These are phyloP conservation scores for Ramalina intermedia DNA, from an alignment of 495 filamentous ascomycete genomes.

Conservation along the genomic window DNA sequence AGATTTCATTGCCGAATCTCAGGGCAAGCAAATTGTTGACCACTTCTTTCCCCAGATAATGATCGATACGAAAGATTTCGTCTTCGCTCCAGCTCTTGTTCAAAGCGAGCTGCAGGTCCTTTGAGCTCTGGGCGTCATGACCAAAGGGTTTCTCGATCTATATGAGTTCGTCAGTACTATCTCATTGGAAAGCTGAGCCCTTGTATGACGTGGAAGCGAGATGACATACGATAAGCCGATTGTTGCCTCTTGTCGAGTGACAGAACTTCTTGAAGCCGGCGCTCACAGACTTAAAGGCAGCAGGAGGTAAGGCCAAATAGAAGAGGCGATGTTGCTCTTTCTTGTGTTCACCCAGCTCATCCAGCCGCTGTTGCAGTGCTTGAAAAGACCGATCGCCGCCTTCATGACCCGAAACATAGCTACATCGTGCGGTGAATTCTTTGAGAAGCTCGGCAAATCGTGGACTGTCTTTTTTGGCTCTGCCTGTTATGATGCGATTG, in stretches of 20 bases:
- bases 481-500: slow-evolving; percentile 5
- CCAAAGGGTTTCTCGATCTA: slow-evolving; percentile 98
- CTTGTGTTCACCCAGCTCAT: slow-evolving; percentile 6
- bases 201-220: background rate
- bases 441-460: slow-evolving; percentile 10
- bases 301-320: slow-evolving; percentile 16
- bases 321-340: slow-evolving; percentile 14
- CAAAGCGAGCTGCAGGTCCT: slow-evolving; percentile 81
- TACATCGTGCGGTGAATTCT: slow-evolving; percentile 11
- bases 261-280: slow-evolving; percentile 11
- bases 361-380: slow-evolving; percentile 6
- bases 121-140: slow-evolving; percentile 84
- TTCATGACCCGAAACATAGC: slow-evolving; percentile 14
- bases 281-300: slow-evolving; percentile 11
- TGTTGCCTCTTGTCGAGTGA: slow-evolving; percentile 8
- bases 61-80: slow-evolving; percentile 97
- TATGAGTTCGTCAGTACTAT: background rate
- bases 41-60: slow-evolving; percentile 99
- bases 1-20: slow-evolving; percentile 96
- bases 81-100: slow-evolving; percentile 97
- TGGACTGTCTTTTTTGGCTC: slow-evolving; percentile 7
- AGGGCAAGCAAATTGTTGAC: slow-evolving; percentile 98
- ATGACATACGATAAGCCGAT: slow-evolving; percentile 18
- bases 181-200: slow-evolving; percentile 8
- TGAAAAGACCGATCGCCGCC: slow-evolving; percentile 13